Evolutionary conservation across 2,329 filamentous ascomycete species (phyloP).

Genomic region (Diaporthe sp.): DNA sequence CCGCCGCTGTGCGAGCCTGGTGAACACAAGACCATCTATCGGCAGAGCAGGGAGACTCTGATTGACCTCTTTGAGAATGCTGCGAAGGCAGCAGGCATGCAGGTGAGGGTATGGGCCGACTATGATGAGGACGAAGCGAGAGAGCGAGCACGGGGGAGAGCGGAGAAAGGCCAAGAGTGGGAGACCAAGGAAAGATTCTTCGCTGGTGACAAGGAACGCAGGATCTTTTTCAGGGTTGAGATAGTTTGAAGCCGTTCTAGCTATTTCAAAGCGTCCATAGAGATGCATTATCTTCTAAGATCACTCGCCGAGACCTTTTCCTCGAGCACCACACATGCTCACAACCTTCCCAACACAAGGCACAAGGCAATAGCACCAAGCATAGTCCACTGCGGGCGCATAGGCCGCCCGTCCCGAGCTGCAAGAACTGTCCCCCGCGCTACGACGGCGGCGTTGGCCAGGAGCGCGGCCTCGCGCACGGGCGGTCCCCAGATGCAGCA

Average conservation of each 20-base stretch:
- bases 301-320: no score
- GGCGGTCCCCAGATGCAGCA: no score
- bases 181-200: slow-evolving; percentile 20
- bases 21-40: slow-evolving; percentile 23
- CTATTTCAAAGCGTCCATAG: slow-evolving; percentile 13
- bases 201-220: slow-evolving; percentile 13
- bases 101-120: slow-evolving; percentile 18
- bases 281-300: neutral
- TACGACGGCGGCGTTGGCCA: no score
- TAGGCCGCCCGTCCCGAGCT: no score
- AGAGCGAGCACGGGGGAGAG: slow-evolving; percentile 18
- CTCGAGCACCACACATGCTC: no score
- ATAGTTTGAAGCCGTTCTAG: slow-evolving; percentile 23
- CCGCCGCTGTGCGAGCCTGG: slow-evolving; percentile 11
- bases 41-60: slow-evolving; percentile 22
- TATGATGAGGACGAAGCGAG: slow-evolving; percentile 22
- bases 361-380: no score
- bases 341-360: no score
- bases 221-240: slow-evolving; percentile 25
- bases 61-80: slow-evolving; percentile 23
- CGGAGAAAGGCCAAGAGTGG: slow-evolving; percentile 13
- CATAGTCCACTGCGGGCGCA: no score
- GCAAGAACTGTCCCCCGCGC: no score
- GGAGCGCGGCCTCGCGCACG: no score
- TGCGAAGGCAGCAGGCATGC: slow-evolving; percentile 9